Conservation (phyloP, 108 stramenopile genomes). For the Chaetoceros muelleri region DNA sequence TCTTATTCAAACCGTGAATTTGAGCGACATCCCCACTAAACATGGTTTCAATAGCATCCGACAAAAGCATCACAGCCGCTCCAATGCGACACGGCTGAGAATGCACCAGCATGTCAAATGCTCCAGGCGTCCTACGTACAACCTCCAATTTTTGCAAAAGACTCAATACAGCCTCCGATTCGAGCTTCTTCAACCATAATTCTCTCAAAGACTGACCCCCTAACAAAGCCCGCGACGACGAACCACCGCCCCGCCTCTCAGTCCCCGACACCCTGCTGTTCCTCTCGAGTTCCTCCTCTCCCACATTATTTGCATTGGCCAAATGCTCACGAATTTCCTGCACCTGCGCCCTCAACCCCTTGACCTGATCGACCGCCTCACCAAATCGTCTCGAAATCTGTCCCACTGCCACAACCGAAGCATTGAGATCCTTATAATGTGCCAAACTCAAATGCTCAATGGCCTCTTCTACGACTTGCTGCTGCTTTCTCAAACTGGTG, state of each 20-base stretch:
- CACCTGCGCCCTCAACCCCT: conserved; percentile 62
- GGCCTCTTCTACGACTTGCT: conserved; percentile 58
- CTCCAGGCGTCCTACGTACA: conserved; percentile 69
- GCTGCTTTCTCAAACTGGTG: conserved; percentile 34
- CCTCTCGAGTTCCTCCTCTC: background rate
- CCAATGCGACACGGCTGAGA: conserved; percentile 57
- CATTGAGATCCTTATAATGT: conserved; percentile 77
- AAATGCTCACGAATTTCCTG: conserved; percentile 43
- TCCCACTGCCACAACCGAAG: conserved; percentile 68
- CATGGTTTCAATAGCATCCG: conserved; percentile 56
- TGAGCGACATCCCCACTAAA: conserved; percentile 68
- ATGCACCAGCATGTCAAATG: conserved; percentile 44
- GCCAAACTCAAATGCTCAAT: conserved; percentile 74
- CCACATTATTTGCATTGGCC: conserved; percentile 7
- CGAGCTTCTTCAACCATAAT: conserved; percentile 82
- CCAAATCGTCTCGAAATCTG: conserved; percentile 67
- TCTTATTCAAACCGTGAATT: conserved; percentile 59
- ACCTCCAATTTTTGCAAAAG: conserved; percentile 67
- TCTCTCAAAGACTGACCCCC: conserved; percentile 46
- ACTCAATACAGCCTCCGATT: conserved; percentile 67
- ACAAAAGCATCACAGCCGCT: conserved; percentile 49
- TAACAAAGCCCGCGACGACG: background rate
- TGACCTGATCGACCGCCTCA: conserved; percentile 57
- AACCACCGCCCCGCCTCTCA: background rate
- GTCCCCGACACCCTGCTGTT: background rate